These are phyloP conservation scores for Nepenthes mirabilis DNA, from an alignment of 148 eudicot genomes.

Conservation along the genomic window DNA sequence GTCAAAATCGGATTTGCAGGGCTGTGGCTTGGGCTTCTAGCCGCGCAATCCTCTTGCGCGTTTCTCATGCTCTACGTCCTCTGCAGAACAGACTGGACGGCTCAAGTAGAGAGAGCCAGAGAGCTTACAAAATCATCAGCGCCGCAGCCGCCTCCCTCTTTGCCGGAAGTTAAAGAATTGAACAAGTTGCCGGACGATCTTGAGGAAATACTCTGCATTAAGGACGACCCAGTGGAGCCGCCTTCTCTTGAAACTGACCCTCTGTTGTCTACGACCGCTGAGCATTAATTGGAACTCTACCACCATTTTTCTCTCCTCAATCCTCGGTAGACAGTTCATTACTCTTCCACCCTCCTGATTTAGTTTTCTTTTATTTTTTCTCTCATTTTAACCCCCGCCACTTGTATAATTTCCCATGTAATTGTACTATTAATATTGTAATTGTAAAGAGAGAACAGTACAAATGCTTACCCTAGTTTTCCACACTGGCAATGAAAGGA, in stretches of 20 bases:
- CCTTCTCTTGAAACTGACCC: constrained; percentile 47
- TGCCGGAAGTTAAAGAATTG: constrained; percentile 10
- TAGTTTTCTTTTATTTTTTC: neutral
- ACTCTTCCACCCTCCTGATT: neutral
- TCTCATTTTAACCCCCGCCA: neutral
- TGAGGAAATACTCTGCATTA: constrained; percentile 28
- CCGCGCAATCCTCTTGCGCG: no score
- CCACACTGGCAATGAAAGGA: no score
- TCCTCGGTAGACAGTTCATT: neutral
- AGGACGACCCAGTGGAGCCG: constrained; percentile 11
- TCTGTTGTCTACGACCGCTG: constrained; percentile 15
- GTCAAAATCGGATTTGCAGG: no score
- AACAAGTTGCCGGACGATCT: constrained; percentile 9
- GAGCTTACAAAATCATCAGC: no score
- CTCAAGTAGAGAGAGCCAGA: no score
- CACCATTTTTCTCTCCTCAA: constrained; percentile 14
- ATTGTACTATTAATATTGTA: no score
- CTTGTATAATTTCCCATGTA: no score
- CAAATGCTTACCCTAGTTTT: no score
- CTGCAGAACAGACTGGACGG: no score
- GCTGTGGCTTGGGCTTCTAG: no score
- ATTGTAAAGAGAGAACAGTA: no score
- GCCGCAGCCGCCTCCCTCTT: constrained; percentile 6
- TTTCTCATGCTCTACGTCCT: no score
- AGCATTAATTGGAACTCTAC: neutral